Evolutionary conservation across 139 green algal species (phyloP), one percentile per base, ranked within the genome.

Genomic region (Micromonas commoda): DNA sequence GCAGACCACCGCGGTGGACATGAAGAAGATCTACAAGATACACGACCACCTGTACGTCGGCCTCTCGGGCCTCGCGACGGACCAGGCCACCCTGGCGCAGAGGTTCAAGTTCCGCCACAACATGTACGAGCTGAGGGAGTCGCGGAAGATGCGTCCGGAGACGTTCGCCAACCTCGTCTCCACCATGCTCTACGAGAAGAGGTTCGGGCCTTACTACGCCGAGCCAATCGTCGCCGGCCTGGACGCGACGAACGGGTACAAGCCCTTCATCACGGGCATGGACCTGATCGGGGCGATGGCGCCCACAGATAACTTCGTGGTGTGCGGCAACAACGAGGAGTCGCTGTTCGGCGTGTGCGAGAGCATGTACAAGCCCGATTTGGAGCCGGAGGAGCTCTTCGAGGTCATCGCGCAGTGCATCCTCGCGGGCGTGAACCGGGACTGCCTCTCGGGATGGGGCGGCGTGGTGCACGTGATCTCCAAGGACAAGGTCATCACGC

Each of bases 311-410:
- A 92, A 99, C 86, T 99, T 99, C 72, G 97, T 97, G 84, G 88
- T 99, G 19, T 82, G 87, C 2, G 86, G 83, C n/a, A 97, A 94
- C 0, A 91, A 92, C 6, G 85, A 86, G 9, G 94, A 98, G 79
- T 95, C 91, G 2, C 84, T 99, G 77, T 93, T 93, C 64, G 96
- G 96, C 81, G 95, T 97, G 83, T 98, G 94, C 85, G 96, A 99
- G 84, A 93, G 86, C 23, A 92, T 97, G 80, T 98, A 91, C 87
- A 80, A 85, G 39, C 89, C 91, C 45, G 87, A 95, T 82, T 87
- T 99, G 88, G 89, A 75, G 37, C 71, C 94, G 5, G 96, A 99
- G 71, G 94, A 98, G 84, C 86, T 99, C 64, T 99, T 99, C 83
- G 94, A 99, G 87, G 92, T 90, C 31, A 84, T 96, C 16, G 86